These are phyloP conservation scores for Stachybotrys chartarum DNA, from an alignment of 2,329 filamentous ascomycete genomes.

Conservation along the genomic window DNA sequence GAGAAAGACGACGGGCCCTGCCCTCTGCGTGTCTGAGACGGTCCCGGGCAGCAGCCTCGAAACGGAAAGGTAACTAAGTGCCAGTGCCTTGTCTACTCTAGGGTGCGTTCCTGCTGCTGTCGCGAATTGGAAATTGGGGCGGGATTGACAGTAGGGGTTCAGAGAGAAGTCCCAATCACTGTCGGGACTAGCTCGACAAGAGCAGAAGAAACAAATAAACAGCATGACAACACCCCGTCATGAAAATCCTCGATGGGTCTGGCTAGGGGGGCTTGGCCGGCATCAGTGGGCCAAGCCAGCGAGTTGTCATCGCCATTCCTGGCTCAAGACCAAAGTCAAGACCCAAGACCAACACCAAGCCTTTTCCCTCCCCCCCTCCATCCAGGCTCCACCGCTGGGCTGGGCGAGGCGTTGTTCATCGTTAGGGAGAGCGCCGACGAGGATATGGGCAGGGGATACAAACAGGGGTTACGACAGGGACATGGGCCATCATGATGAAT, in stretches of 20 bases:
- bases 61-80: neutral
- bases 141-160: neutral
- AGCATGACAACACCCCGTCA: neutral
- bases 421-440: neutral
- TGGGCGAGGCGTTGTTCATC: neutral
- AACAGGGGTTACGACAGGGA: neutral
- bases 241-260: neutral
- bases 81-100: too few species aligned
- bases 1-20: neutral
- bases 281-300: neutral
- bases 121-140: neutral
- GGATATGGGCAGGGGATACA: neutral
- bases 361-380: neutral
- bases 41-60: neutral
- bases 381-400: neutral
- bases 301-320: neutral
- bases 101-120: neutral
- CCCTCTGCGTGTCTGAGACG: neutral
- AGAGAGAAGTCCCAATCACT: neutral
- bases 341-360: too few species aligned
- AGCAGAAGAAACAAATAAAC: too few species aligned
- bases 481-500: neutral
- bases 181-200: neutral
- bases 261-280: neutral
- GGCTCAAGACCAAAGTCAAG: neutral